phyloP scores from a whole-genome alignment of 306 rosid genomes.

The Oxytropis ochrocephala region DNA sequence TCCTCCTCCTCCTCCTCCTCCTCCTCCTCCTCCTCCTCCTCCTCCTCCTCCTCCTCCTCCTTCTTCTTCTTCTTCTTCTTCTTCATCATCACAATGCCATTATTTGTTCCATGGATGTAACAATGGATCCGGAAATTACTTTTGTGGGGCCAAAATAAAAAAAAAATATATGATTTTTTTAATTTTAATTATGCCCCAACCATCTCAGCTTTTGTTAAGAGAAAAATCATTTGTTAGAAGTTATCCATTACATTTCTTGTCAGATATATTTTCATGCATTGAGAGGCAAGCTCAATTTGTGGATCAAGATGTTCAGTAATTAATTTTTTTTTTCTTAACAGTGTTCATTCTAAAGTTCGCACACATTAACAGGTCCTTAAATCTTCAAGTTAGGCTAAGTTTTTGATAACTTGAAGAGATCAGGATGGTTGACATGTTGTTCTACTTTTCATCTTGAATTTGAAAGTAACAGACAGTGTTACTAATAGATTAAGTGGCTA shows the following conservation, averaged over 20 bases:
- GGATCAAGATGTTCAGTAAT: background rate
- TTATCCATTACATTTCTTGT: no score
- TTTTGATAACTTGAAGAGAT: no score
- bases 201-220: background rate
- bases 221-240: background rate
- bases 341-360: no score
- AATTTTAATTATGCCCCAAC: background rate
- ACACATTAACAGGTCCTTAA: no score
- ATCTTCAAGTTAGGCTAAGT: no score
- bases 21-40: no score
- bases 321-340: no score
- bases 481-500: background rate
- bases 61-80: no score
- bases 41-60: no score
- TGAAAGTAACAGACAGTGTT: background rate
- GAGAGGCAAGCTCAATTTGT: background rate
- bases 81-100: background rate
- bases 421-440: background rate
- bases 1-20: no score
- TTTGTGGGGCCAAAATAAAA: background rate
- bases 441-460: background rate
- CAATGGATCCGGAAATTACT: background rate
- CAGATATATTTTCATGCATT: background rate
- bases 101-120: background rate
- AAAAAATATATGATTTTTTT: background rate